A percentile compares a stretch with the other conserved stretches of the same genome.
These are phyloP conservation scores for Pseudopyricularia cyperi DNA, from an alignment of 2,329 filamentous ascomycete genomes.

Conservation along the genomic window DNA sequence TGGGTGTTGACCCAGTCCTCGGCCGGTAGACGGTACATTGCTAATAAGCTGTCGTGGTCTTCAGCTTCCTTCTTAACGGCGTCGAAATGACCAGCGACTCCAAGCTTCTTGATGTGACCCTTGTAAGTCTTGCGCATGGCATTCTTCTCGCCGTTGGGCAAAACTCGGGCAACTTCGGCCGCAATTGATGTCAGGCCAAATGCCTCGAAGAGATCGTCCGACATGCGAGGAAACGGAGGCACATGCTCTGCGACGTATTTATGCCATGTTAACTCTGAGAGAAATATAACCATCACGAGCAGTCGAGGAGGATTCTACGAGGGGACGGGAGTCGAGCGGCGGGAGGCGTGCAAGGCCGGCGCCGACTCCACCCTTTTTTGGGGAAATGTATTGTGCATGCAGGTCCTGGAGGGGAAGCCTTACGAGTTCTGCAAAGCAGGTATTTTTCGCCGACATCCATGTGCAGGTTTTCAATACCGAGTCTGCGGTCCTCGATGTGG, in stretches of 20 bases:
- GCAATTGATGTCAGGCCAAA: conserved; percentile 44
- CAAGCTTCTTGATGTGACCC: conserved; percentile 51
- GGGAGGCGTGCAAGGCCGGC: background rate
- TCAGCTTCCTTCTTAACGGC: conserved; percentile 40
- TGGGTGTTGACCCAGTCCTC: conserved; percentile 43
- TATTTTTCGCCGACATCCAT: conserved; percentile 55
- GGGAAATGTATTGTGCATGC: too few relatives aligned
- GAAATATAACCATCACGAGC: background rate
- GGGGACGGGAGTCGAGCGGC: background rate
- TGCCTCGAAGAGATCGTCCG: conserved; percentile 45
- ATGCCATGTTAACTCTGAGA: conserved; percentile 26
- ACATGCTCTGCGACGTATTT: conserved; percentile 31
- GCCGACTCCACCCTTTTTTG: too few relatives aligned
- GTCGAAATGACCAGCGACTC: conserved; percentile 49
- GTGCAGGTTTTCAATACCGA: conserved; percentile 52
- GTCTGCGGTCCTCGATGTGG: conserved; percentile 46
- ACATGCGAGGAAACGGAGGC: conserved; percentile 31
- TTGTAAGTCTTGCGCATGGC: conserved; percentile 56
- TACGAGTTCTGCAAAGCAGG: conserved; percentile 54
- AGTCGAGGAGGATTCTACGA: background rate
- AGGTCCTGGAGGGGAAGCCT: conserved; percentile 33
- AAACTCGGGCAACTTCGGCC: conserved; percentile 47
- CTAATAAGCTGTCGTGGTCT: conserved; percentile 37
- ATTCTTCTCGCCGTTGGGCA: conserved; percentile 55
- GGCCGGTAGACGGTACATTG: conserved; percentile 36